These are phyloP conservation scores for Kregervanrija pseudodelftensis DNA, from an alignment of 805 yeast species.

Conservation along the genomic window DNA sequence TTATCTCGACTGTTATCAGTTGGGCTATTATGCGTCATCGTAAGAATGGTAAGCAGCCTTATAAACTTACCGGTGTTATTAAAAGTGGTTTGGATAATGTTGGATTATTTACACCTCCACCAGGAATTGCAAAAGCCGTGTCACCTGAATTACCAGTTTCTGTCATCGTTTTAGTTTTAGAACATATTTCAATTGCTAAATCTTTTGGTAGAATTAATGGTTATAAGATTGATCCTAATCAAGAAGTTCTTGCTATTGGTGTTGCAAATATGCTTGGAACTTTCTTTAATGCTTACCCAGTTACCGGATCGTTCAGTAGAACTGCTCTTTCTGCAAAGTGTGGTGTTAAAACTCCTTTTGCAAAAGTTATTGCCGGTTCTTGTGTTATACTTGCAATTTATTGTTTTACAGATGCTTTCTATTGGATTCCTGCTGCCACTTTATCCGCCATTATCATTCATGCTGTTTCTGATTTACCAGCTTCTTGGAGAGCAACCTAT, in stretches of 20 bases:
- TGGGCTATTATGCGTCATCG: conserved; percentile 61
- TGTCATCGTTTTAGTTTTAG: conserved; percentile 71
- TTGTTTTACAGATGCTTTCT: conserved; percentile 76
- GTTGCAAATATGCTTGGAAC: conserved; percentile 86
- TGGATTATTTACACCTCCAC: conserved; percentile 63
- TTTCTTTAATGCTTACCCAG: conserved; percentile 89
- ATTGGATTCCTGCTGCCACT: conserved; percentile 85
- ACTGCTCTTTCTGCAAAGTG: conserved; percentile 92
- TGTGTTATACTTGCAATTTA: conserved; percentile 85
- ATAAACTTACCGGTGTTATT: conserved; percentile 64
- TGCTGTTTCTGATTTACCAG: conserved; percentile 81
- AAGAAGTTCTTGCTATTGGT: conserved; percentile 91
- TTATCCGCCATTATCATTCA: conserved; percentile 85
- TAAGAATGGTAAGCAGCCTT: conserved; percentile 29
- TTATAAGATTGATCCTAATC: conserved; percentile 86
- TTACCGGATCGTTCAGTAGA: conserved; percentile 93
- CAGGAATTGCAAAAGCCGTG: conserved; percentile 48
- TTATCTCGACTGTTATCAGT: conserved; percentile 75
- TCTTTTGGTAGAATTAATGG: conserved; percentile 91
- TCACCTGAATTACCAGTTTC: conserved; percentile 84
- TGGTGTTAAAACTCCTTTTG: conserved; percentile 90
- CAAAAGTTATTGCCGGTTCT: conserved; percentile 84
- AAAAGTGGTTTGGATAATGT: conserved; percentile 78
- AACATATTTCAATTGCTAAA: conserved; percentile 89
- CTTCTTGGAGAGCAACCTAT: conserved; percentile 60